Evolutionary conservation across 768 basidiomycete genomes (phyloP), one percentile per base, ranked within the genome.

Genomic region (Mycena venus): DNA sequence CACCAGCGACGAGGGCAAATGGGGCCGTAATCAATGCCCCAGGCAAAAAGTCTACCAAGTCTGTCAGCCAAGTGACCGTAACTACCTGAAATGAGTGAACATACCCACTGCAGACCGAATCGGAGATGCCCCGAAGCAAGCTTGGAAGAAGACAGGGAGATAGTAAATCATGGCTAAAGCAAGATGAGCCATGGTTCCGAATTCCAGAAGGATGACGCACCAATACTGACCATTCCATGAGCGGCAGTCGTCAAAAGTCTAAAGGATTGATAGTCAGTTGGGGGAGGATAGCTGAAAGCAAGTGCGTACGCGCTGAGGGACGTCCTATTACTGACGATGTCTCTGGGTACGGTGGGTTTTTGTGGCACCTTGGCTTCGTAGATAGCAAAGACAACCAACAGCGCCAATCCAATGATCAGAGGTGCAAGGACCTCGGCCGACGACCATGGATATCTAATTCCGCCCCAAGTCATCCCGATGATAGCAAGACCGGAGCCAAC

Each of bases 121-220:
- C 0, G 89, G 85, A 0, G 84, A 80, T 11, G 80, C 82, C 21
- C 78, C 82, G 70, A 84, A 84, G 63, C 82, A 83, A 0, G 87
- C 88, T 76, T 90, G 89, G 79, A 86, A 89, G 74, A 86, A 89
- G 9, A 87, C 85, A 63, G 88, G 87, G 0, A 89, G 71, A 75
- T 86, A 89, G 70, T 84, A 44, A 40, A 70, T 66, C 25, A 70
- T 23, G 29, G 73, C 58, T 76, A 81, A 72, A 74, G 53, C 15
- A 15, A 29, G 17, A 49, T 73, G 59, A 62, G 72, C 4, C n/a
- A n/a, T n/a, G n/a, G n/a, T 44, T n/a, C 5, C 17, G 15, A 27
- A 14, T 34, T 38, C 42, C 9, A 25, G 23, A 40, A n/a, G 38
- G 36, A 4, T n/a, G 10, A 59, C 61, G 71, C 63, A 81, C 79